A percentile compares a stretch with the other conserved stretches of the same genome.
phyloP scores from a whole-genome alignment of 768 basidiomycete species.

The Roridomyces roridus region DNA sequence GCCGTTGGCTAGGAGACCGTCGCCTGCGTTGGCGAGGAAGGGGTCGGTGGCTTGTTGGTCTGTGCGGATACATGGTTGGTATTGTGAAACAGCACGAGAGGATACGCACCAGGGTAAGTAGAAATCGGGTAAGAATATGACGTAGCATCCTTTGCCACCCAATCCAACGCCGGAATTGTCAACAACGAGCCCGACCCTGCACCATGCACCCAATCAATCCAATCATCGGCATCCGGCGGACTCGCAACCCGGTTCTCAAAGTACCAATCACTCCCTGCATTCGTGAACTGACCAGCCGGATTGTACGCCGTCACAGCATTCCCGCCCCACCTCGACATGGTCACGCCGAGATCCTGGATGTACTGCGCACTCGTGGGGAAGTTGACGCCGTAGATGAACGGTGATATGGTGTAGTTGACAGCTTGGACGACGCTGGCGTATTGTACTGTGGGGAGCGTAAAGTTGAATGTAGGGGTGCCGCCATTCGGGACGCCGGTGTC shows the following conservation, averaged over 20 bases:
- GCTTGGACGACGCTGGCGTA: slow-evolving; percentile 46
- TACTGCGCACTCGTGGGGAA: slow-evolving; percentile 55
- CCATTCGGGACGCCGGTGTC: slow-evolving; percentile 32
- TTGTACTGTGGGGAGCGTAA: slow-evolving; percentile 50
- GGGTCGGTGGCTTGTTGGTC: slow-evolving; percentile 53
- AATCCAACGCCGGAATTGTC: slow-evolving; percentile 62
- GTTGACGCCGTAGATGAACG: slow-evolving; percentile 59
- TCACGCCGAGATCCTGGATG: slow-evolving; percentile 54
- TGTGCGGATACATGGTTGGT: slow-evolving; percentile 19
- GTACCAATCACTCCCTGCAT: slow-evolving; percentile 62
- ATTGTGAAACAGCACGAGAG: not conserved
- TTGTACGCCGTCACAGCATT: slow-evolving; percentile 64
- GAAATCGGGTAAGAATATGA: slow-evolving; percentile 58
- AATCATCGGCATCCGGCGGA: slow-evolving; percentile 49
- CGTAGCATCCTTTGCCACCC: slow-evolving; percentile 59
- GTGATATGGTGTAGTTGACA: slow-evolving; percentile 47
- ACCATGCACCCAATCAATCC: slow-evolving; percentile 53
- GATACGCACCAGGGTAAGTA: slow-evolving; percentile 47
- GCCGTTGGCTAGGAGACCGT: slow-evolving; percentile 56
- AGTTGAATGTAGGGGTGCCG: slow-evolving; percentile 44
- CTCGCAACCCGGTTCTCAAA: slow-evolving; percentile 57
- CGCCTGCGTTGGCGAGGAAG: slow-evolving; percentile 54
- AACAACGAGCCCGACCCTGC: slow-evolving; percentile 51
- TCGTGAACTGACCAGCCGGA: slow-evolving; percentile 55
- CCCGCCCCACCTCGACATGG: slow-evolving; percentile 60